Evolutionary conservation across 805 yeast species (phyloP), one percentile per base, ranked within the genome.

Genomic region (Lachancea dasiensis): DNA sequence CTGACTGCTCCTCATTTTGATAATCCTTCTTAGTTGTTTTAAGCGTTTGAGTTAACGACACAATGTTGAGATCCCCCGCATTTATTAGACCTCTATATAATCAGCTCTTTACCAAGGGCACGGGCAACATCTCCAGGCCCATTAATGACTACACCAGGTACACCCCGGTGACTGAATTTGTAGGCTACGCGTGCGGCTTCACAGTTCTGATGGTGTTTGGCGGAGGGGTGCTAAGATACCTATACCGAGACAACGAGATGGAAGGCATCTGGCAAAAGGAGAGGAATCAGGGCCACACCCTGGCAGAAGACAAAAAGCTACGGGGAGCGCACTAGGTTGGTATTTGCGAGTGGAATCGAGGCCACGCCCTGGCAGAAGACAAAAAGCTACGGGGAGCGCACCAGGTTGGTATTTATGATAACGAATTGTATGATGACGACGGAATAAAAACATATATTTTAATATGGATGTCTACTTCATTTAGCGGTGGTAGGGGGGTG

Each of bases 161-260:
- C 17, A 27, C 35, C 11, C 40, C 31, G n/a, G 43, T 44, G 47
- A 48, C 42, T 41, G 50, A 51, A 36, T 41, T 46, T 32, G 14
- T 44, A 15, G 39, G 37, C n/a, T 34, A 25, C 26, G 26, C 28
- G 4, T 26, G 31, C 21, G 37, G 31, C 26, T 34, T 34, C 19
- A 19, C 19, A 11, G 20, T 20, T 6, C 28, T 34, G 31, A 19
- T 15, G 4, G 30, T 34, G 8, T 18, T 46, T 18, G 49, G 50
- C 39, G 38, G 44, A 11, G 35, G 27, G 11, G 40, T 24, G 16
- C 10, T 40, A 35, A 31, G 28, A 16, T 28, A 26, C 28, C 11
- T 28, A 7, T 40, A 40, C 36, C n/a, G 32, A 11, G 44, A 40
- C 31, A 17, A 31, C 2, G 33, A 32, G n/a, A 32, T 40, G 36